Evolutionary conservation across 192 early-diverging fungal species (phyloP).

Genomic region (Borealophlyctis nickersoniae): DNA sequence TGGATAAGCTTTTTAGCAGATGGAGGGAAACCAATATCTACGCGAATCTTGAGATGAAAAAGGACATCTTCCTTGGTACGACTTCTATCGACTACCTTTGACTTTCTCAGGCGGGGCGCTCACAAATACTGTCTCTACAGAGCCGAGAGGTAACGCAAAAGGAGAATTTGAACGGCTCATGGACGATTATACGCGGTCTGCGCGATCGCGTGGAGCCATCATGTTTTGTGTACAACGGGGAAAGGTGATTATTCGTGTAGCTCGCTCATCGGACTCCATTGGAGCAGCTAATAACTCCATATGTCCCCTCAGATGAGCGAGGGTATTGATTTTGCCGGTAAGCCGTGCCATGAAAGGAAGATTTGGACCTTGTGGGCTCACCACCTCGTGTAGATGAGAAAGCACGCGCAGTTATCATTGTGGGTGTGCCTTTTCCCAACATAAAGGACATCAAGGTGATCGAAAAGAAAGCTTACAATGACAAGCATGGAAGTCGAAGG

Average conservation of each 20-base stretch:
- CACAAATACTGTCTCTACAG: slow-evolving; percentile 13
- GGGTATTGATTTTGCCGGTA: slow-evolving; percentile 35
- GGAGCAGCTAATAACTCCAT: too few relatives aligned
- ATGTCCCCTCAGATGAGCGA: slow-evolving; percentile 39
- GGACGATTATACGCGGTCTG: slow-evolving; percentile 12
- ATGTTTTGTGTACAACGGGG: slow-evolving; percentile 25
- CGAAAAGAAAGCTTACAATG: slow-evolving; percentile 52
- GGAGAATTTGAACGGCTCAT: slow-evolving; percentile 12
- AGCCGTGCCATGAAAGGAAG: too few relatives aligned
- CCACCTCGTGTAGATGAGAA: slow-evolving; percentile 9
- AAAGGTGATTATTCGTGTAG: not conserved
- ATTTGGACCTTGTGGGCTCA: too few relatives aligned
- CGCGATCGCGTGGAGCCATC: not conserved
- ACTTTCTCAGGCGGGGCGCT: too few relatives aligned
- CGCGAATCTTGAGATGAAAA: too few relatives aligned
- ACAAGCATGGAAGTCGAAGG: too few relatives aligned
- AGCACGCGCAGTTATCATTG: slow-evolving; percentile 39
- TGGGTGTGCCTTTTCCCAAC: slow-evolving; percentile 57
- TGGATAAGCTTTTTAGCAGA: too few relatives aligned
- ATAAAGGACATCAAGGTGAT: slow-evolving; percentile 30
- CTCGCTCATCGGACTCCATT: too few relatives aligned
- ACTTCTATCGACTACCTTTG: too few relatives aligned
- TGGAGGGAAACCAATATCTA: too few relatives aligned
- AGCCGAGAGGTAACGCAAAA: slow-evolving; percentile 11
- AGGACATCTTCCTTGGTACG: too few relatives aligned